phyloP scores from a whole-genome alignment of 129 eudicot genomes.

The Glebionis coronaria region DNA sequence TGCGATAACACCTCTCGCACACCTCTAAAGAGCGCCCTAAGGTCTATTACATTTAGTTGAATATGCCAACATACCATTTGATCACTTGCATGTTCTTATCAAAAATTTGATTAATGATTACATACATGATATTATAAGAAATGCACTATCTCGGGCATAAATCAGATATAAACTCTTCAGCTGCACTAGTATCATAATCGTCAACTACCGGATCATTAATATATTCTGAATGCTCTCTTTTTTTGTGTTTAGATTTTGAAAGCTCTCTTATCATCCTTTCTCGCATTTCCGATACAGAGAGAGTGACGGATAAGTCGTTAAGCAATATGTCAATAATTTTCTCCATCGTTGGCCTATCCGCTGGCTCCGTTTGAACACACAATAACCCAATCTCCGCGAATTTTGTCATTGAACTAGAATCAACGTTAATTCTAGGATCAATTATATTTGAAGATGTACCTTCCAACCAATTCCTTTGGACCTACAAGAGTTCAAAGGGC shows the following conservation, averaged over 20 bases:
- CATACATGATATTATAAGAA: too few relatives aligned
- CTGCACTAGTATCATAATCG: neutral
- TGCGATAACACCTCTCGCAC: too few relatives aligned
- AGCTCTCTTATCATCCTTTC: neutral
- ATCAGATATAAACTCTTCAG: too few relatives aligned
- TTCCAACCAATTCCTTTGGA: neutral
- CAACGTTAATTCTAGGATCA: neutral
- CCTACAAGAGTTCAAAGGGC: neutral
- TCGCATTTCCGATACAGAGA: neutral
- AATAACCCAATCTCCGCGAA: conserved; percentile 7
- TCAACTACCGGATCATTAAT: neutral
- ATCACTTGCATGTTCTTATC: too few relatives aligned
- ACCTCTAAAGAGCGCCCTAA: too few relatives aligned
- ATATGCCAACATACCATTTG: too few relatives aligned
- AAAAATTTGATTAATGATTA: too few relatives aligned
- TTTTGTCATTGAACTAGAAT: neutral
- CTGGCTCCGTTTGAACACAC: neutral
- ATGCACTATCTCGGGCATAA: too few relatives aligned
- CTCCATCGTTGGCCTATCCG: neutral
- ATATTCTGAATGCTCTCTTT: neutral
- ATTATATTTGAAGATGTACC: neutral
- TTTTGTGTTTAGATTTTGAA: too few relatives aligned
- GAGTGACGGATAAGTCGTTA: neutral
- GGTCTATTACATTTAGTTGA: too few relatives aligned
- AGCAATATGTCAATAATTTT: conserved; percentile 1